Conservation (phyloP, 306 rosid species). For the Pterocarpus santalinus region DNA sequence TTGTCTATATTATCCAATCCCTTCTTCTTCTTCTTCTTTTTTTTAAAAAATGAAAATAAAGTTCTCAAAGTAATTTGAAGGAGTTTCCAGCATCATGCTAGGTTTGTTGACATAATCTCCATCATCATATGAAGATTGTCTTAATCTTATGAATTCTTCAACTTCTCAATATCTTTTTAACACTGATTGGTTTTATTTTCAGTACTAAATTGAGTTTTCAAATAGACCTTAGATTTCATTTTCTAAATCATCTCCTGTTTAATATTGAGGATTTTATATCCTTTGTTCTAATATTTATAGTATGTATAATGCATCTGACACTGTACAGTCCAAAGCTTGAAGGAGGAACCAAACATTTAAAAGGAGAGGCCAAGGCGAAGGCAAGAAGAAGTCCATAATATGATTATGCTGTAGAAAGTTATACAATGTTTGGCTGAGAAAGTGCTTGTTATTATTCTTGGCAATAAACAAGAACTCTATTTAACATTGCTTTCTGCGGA, state of each 20-base stretch:
- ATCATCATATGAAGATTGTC: conserved; percentile 25
- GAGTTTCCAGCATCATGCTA: conserved; percentile 22
- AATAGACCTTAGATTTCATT: conserved; percentile 5
- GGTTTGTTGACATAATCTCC: conserved; percentile 27
- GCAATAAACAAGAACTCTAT: not conserved
- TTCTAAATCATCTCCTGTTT: conserved; percentile 33
- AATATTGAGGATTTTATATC: not conserved
- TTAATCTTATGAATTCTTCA: conserved; percentile 25
- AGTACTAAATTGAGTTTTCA: conserved; percentile 24
- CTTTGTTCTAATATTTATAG: conserved; percentile 20
- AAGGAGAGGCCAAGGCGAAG: conserved; percentile 10
- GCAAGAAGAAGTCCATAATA: conserved; percentile 1
- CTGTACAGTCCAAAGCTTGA: conserved; percentile 17
- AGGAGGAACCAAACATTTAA: conserved; percentile 26
- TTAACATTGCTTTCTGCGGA: not conserved
- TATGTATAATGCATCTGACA: conserved; percentile 7
- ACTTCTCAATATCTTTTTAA: not conserved
- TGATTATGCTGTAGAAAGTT: not conserved
- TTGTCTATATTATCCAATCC: conserved; percentile 20
- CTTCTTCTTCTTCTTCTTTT: not conserved
- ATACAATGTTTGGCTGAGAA: conserved; percentile 15
- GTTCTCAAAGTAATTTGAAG: conserved; percentile 34
- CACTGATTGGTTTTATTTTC: conserved; percentile 33
- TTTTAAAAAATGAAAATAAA: not conserved
- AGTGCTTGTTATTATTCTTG: conserved; percentile 15